Evolutionary conservation across 176 grass and related monocot genomes (phyloP).

Genomic region (Avena eriantha): DNA sequence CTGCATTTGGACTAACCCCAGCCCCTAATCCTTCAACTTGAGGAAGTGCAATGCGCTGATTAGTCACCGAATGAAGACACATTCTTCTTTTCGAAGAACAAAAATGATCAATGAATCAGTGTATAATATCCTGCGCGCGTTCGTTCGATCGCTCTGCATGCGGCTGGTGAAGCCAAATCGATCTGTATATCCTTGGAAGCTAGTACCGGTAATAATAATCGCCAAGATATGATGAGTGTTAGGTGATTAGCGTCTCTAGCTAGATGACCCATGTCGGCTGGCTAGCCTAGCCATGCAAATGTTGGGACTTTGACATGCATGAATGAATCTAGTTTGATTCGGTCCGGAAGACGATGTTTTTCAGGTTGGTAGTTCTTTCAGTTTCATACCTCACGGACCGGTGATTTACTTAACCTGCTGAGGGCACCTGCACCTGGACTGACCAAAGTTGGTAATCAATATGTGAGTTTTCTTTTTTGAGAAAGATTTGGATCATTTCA

Average conservation of each 20-base stretch:
- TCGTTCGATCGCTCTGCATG: background rate
- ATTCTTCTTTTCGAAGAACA: too few species aligned
- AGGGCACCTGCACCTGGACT: background rate
- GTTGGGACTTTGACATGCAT: background rate
- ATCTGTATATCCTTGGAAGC: constrained; percentile 19
- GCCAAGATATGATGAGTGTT: constrained; percentile 25
- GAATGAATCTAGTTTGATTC: constrained; percentile 6
- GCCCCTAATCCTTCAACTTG: too few species aligned
- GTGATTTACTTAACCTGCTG: background rate
- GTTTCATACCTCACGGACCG: background rate
- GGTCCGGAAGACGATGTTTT: background rate
- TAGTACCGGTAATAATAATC: background rate
- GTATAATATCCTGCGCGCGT: constrained; percentile 17
- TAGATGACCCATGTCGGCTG: constrained; percentile 7
- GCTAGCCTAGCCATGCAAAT: background rate
- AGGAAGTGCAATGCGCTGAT: too few species aligned
- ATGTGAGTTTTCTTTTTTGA: background rate
- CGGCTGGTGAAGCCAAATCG: constrained; percentile 17
- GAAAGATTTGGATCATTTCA: too few species aligned
- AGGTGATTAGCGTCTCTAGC: background rate
- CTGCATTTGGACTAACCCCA: too few species aligned
- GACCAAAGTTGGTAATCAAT: background rate
- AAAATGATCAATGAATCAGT: too few species aligned
- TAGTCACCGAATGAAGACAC: too few species aligned
- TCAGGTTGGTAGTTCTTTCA: background rate